Conservation (phyloP, 2,329 filamentous ascomycete genomes). For the Didymella glomerata region DNA sequence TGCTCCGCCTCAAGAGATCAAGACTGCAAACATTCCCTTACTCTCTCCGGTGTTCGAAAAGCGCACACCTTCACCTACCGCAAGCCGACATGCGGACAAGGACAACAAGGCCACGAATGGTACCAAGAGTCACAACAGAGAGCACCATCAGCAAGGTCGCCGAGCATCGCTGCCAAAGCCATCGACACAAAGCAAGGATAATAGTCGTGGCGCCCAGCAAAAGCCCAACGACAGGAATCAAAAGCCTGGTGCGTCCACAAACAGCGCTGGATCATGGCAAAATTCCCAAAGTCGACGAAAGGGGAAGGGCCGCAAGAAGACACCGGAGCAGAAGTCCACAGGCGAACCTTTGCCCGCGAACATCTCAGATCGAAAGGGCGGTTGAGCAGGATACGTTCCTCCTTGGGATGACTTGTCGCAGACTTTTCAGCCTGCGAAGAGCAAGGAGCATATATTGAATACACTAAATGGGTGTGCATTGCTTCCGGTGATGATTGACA, state of each 20-base stretch:
- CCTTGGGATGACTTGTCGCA: too few species aligned
- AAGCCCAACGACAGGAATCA: conserved; percentile 40
- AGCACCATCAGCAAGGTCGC: conserved; percentile 38
- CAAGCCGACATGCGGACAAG: conserved; percentile 55
- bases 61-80: conserved; percentile 73
- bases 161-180: conserved; percentile 40
- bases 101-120: conserved; percentile 41
- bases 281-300: conserved; percentile 35
- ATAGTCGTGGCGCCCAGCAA: conserved; percentile 37
- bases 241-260: conserved; percentile 28
- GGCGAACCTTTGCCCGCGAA: conserved; percentile 56
- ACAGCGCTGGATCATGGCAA: conserved; percentile 31
- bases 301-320: conserved; percentile 41
- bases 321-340: conserved; percentile 40
- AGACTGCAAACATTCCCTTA: conserved; percentile 54
- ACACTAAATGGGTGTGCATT: neutral
- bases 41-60: conserved; percentile 79
- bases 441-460: neutral
- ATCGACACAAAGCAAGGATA: conserved; percentile 33
- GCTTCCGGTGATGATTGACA: neutral
- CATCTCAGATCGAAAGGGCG: conserved; percentile 57
- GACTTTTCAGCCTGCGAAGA: neutral
- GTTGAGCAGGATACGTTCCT: conserved; percentile 32
- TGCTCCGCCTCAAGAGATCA: conserved; percentile 46
- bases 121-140: conserved; percentile 39